These are phyloP conservation scores for Paxillus ammoniavirescens DNA, from an alignment of 768 basidiomycete genomes.

Conservation along the genomic window DNA sequence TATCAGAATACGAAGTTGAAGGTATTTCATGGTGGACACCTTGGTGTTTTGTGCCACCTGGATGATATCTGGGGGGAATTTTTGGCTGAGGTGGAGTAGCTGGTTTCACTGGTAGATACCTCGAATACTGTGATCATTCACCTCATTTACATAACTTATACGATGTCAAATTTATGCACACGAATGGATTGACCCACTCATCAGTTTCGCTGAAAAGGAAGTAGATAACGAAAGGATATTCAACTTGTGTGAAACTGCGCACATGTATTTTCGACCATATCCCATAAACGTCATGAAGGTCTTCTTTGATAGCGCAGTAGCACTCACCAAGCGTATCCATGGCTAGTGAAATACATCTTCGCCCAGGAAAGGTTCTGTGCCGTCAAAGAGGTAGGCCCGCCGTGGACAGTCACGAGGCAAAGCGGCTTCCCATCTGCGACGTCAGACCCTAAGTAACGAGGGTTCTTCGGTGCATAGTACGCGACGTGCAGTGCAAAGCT, in stretches of 20 bases:
- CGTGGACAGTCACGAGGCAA: slow-evolving; percentile 61
- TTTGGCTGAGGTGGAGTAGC: slow-evolving; percentile 14
- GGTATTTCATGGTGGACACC: slow-evolving; percentile 49
- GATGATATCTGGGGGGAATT: slow-evolving; percentile 46
- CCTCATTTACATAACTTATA: too few relatives aligned
- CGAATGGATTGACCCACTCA: too few relatives aligned
- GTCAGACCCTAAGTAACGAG: slow-evolving; percentile 46
- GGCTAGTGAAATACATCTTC: slow-evolving; percentile 63
- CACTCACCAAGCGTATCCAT: slow-evolving; percentile 65
- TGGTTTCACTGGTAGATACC: not conserved
- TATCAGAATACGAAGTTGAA: slow-evolving; percentile 44
- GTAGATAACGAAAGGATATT: not conserved
- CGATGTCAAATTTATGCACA: not conserved
- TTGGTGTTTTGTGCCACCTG: slow-evolving; percentile 43
- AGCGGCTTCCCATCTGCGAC: slow-evolving; percentile 57
- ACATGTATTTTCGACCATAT: slow-evolving; percentile 66
- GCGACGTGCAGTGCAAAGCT: slow-evolving; percentile 43
- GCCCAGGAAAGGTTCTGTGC: slow-evolving; percentile 48
- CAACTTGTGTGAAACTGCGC: not conserved
- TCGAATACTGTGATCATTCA: too few relatives aligned
- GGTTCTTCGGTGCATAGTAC: slow-evolving; percentile 63
- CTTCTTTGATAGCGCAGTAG: not conserved
- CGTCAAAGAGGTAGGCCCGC: slow-evolving; percentile 59
- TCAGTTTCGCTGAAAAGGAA: slow-evolving; percentile 27
- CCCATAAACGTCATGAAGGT: slow-evolving; percentile 36